phyloP scores from a whole-genome alignment of 192 early-diverging fungal genomes.

The Coemansia sp. region DNA sequence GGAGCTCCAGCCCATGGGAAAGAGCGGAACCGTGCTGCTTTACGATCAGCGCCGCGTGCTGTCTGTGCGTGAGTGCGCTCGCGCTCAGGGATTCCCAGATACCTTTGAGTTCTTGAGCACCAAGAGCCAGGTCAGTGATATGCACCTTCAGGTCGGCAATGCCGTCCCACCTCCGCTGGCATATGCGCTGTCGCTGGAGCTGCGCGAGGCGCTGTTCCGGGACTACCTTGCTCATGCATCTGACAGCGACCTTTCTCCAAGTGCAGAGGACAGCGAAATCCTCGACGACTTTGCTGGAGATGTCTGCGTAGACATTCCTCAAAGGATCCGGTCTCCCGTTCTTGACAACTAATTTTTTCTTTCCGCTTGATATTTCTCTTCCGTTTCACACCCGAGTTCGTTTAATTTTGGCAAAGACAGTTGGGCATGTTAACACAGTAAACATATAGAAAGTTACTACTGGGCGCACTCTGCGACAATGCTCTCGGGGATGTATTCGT shows the following conservation, averaged over 20 bases:
- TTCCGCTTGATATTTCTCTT: not conserved
- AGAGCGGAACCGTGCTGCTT: slow-evolving; percentile 65
- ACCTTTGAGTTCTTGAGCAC: slow-evolving; percentile 58
- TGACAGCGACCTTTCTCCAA: not conserved
- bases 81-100: slow-evolving; percentile 74
- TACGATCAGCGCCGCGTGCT: slow-evolving; percentile 64
- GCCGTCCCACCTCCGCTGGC: slow-evolving; percentile 72
- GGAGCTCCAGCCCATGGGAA: slow-evolving; percentile 64
- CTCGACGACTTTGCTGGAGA: slow-evolving; percentile 22
- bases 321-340: not conserved
- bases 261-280: not conserved
- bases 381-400: not conserved
- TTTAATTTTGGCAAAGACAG: not conserved
- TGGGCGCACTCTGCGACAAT: slow-evolving; percentile 32
- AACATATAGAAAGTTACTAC: not conserved
- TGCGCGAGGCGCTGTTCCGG: slow-evolving; percentile 57
- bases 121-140: slow-evolving; percentile 29
- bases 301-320: slow-evolving; percentile 24
- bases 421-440: not conserved
- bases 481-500: slow-evolving; percentile 35
- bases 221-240: slow-evolving; percentile 20
- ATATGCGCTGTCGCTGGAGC: slow-evolving; percentile 57
- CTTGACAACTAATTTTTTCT: not conserved
- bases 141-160: slow-evolving; percentile 70
- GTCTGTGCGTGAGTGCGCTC: slow-evolving; percentile 65